phyloP scores from a whole-genome alignment of 148 eudicot genomes.

The Nyssa sinensis region DNA sequence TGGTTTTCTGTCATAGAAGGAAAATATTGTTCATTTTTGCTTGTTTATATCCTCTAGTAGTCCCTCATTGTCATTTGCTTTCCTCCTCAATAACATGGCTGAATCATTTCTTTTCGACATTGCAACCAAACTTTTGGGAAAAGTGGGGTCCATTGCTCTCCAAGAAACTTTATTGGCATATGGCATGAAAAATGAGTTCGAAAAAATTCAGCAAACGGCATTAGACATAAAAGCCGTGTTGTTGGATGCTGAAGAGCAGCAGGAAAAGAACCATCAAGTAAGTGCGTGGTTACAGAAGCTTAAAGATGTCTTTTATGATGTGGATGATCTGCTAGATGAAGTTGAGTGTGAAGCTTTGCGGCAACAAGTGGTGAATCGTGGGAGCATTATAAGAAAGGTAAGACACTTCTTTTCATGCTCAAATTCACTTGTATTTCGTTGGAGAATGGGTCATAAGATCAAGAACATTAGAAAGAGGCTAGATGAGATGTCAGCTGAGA shows the following conservation, averaged over 20 bases:
- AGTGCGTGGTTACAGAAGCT: constrained; percentile 27
- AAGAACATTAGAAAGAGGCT: too few species aligned
- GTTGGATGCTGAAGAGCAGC: constrained; percentile 31
- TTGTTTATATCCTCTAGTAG: too few species aligned
- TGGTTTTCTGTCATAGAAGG: too few species aligned
- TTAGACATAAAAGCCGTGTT: constrained; percentile 19
- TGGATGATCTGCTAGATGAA: constrained; percentile 33
- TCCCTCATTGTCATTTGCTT: too few species aligned
- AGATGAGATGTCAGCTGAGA: background rate
- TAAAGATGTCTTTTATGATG: constrained; percentile 15
- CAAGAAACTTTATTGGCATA: constrained; percentile 19
- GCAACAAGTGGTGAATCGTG: too few species aligned
- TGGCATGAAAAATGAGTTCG: constrained; percentile 18
- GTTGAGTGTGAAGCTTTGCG: constrained; percentile 16
- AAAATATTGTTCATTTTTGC: too few species aligned
- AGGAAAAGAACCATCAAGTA: constrained; percentile 12
- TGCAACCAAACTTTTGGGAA: constrained; percentile 11
- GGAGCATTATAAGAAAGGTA: constrained; percentile 3
- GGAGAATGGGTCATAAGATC: background rate
- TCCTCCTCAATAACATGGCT: constrained; percentile 20
- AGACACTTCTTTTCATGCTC: background rate
- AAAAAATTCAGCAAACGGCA: constrained; percentile 15
- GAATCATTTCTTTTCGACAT: constrained; percentile 15
- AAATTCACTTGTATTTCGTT: constrained; percentile 1
- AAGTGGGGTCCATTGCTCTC: constrained; percentile 18